Evolutionary conservation across 1,139 yeast species (phyloP).

Genomic region (Geotrichum australiense): DNA sequence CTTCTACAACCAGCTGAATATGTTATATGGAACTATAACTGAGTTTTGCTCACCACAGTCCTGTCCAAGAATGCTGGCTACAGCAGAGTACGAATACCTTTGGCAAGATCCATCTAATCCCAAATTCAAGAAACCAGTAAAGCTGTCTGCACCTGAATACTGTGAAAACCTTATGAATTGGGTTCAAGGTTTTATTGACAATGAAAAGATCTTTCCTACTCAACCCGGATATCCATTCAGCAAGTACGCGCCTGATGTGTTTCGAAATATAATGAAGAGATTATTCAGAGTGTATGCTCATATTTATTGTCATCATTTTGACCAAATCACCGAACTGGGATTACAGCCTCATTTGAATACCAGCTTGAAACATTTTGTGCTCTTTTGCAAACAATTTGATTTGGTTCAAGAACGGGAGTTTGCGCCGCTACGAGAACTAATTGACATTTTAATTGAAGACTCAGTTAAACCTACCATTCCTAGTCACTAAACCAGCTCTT

Average conservation of each 20-base stretch:
- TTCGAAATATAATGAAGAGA: slow-evolving; percentile 81
- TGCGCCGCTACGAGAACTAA: slow-evolving; percentile 87
- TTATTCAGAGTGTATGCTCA: slow-evolving; percentile 96
- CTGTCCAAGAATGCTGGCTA: slow-evolving; percentile 96
- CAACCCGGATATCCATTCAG: slow-evolving; percentile 79
- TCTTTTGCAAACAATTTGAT: slow-evolving; percentile 77
- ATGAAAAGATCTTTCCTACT: slow-evolving; percentile 82
- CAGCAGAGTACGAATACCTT: slow-evolving; percentile 90
- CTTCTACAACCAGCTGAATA: slow-evolving; percentile 90
- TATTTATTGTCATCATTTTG: slow-evolving; percentile 95
- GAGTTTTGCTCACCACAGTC: slow-evolving; percentile 90
- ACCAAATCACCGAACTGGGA: slow-evolving; percentile 86
- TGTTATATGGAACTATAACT: slow-evolving; percentile 93
- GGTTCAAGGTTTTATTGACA: slow-evolving; percentile 86
- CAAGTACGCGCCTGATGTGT: slow-evolving; percentile 48
- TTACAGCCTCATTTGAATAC: slow-evolving; percentile 90
- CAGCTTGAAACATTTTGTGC: slow-evolving; percentile 85
- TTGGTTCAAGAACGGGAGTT: slow-evolving; percentile 73
- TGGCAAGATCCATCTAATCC: slow-evolving; percentile 70
- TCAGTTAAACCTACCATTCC: slow-evolving; percentile 19
- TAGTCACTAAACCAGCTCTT: no score
- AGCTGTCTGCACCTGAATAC: slow-evolving; percentile 88
- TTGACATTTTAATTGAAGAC: slow-evolving; percentile 53
- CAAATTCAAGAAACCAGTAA: slow-evolving; percentile 52
- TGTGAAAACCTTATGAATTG: slow-evolving; percentile 90